phyloP scores from a whole-genome alignment of 1,139 yeast species.

The Taphrina sp. region DNA sequence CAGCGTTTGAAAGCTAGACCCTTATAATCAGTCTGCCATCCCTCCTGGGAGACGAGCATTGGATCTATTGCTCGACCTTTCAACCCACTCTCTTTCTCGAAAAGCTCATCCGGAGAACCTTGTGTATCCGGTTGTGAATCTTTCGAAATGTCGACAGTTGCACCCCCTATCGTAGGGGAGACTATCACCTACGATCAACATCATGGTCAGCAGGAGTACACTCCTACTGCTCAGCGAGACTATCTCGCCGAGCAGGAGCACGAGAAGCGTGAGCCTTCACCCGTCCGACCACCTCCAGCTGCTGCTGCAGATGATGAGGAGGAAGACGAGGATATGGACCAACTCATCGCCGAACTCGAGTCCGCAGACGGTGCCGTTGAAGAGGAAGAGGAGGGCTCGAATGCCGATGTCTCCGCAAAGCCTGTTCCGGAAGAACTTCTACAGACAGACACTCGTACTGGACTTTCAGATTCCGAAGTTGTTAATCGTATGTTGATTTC shows the following conservation, averaged over 20 bases:
- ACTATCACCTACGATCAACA: slow-evolving; percentile 4
- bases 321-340: slow-evolving; percentile 44
- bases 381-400: slow-evolving; percentile 54
- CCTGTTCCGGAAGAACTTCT: slow-evolving; percentile 88
- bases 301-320: slow-evolving; percentile 36
- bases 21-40: too few relatives aligned
- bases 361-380: slow-evolving; percentile 61
- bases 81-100: slow-evolving; percentile 2
- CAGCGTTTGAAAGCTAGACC: too few relatives aligned
- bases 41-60: too few relatives aligned
- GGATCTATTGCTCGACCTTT: neutral
- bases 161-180: slow-evolving; percentile 25
- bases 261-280: slow-evolving; percentile 22
- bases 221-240: slow-evolving; percentile 20
- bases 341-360: slow-evolving; percentile 83
- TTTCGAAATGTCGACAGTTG: slow-evolving; percentile 22
- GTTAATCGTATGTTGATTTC: slow-evolving; percentile 56
- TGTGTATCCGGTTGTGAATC: too few relatives aligned
- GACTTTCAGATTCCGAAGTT: slow-evolving; percentile 82
- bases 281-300: slow-evolving; percentile 27
- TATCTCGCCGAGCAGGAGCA: slow-evolving; percentile 29
- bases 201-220: slow-evolving; percentile 4
- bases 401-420: slow-evolving; percentile 49
- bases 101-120: too few relatives aligned
- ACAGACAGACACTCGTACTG: slow-evolving; percentile 79